Evolutionary conservation across 2,329 filamentous ascomycete species (phyloP).

Genomic region (Sarocladium oryzae): DNA sequence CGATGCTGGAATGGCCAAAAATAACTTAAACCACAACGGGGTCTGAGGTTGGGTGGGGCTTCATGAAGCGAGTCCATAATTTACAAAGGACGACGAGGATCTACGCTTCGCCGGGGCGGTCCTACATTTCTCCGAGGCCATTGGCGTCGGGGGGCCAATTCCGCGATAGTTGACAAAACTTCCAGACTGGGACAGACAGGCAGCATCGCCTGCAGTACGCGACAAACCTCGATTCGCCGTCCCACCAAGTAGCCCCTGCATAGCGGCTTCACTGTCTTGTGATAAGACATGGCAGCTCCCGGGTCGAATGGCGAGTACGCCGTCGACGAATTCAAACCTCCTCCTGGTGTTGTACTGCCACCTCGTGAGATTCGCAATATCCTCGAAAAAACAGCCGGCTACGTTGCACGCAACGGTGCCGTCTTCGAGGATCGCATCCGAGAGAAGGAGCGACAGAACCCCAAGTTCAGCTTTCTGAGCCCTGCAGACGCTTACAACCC

Average conservation of each 20-base stretch:
- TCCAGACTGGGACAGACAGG: not conserved
- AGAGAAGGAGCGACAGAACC: slow-evolving; percentile 74
- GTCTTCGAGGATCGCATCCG: slow-evolving; percentile 79
- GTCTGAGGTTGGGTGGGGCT: no score
- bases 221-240: not conserved
- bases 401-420: slow-evolving; percentile 64
- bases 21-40: not conserved
- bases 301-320: slow-evolving; percentile 43
- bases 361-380: slow-evolving; percentile 79
- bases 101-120: slow-evolving; percentile 6
- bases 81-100: no score
- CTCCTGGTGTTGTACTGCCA: slow-evolving; percentile 77
- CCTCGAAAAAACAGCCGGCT: slow-evolving; percentile 92
- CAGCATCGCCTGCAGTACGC: slow-evolving; percentile 5
- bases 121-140: not conserved
- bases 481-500: slow-evolving; percentile 75
- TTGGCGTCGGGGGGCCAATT: not conserved
- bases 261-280: slow-evolving; percentile 10
- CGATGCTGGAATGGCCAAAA: not conserved
- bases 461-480: slow-evolving; percentile 87
- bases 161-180: slow-evolving; percentile 4
- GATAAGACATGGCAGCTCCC: slow-evolving; percentile 25
- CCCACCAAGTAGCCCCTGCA: not conserved
- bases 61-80: no score
- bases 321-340: slow-evolving; percentile 68